phyloP scores from a whole-genome alignment of 1,284 basidiomycete genomes.

The Apiotrichum laibachii region DNA sequence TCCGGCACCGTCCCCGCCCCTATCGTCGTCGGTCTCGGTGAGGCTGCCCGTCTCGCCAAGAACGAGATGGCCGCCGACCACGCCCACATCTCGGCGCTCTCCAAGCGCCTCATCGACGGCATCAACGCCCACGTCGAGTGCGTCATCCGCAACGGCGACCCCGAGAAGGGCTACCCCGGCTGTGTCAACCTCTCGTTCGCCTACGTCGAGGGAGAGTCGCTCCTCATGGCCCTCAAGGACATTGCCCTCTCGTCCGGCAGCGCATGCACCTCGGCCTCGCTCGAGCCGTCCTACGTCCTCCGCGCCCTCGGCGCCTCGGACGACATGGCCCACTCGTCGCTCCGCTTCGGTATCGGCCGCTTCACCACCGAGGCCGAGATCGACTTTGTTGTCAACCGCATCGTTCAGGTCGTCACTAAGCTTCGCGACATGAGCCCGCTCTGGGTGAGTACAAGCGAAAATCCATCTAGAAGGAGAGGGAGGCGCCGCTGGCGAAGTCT shows the following conservation, averaged over 20 bases:
- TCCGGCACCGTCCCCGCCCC: conserved; percentile 92
- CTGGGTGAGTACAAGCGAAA: conserved; percentile 90
- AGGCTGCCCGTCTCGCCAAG: conserved; percentile 88
- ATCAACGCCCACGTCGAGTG: conserved; percentile 82
- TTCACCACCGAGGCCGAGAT: conserved; percentile 98
- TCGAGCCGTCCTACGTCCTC: conserved; percentile 97
- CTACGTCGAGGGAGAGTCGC: conserved; percentile 95
- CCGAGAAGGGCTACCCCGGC: conserved; percentile 73
- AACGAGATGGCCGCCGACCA: conserved; percentile 91
- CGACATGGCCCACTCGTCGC: conserved; percentile 97
- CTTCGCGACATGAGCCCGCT: conserved; percentile 80
- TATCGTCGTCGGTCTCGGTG: conserved; percentile 88
- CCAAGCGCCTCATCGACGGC: conserved; percentile 75
- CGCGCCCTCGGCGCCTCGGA: conserved; percentile 94
- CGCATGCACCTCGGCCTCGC: conserved; percentile 95
- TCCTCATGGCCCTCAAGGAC: conserved; percentile 98
- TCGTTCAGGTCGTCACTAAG: conserved; percentile 75
- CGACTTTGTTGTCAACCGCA: conserved; percentile 88
- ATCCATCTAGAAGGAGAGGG: too few species aligned
- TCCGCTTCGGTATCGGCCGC: conserved; percentile 95
- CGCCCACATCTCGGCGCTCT: conserved; percentile 69
- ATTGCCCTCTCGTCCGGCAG: conserved; percentile 96
- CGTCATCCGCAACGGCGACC: conserved; percentile 91
- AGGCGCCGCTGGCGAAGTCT: too few species aligned
- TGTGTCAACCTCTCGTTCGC: conserved; percentile 95